Evolutionary conservation across 2,329 filamentous ascomycete species (phyloP).

Genomic region (Aspergillus intermedius): DNA sequence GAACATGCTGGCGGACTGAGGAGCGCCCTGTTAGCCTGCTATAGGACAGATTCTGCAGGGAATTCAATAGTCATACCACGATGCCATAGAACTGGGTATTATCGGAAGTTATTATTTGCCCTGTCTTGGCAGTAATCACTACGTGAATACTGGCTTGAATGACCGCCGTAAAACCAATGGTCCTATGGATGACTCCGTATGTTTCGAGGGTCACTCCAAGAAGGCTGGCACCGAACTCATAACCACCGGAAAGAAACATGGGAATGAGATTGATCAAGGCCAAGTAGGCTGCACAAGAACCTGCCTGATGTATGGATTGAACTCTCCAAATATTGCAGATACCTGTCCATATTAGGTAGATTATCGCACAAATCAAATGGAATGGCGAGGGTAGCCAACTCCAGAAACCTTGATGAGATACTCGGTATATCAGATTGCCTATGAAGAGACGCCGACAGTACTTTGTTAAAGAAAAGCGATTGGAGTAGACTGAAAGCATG

Average conservation of each 20-base stretch:
- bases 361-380: no score
- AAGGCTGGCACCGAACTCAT: slow-evolving; percentile 10
- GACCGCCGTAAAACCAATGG: slow-evolving; percentile 6
- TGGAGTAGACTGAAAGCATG: no score
- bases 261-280: slow-evolving; percentile 11
- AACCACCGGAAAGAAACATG: slow-evolving; percentile 9
- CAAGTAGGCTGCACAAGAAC: slow-evolving; percentile 8
- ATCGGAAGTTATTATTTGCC: slow-evolving; percentile 3
- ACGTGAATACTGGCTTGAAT: slow-evolving; percentile 10
- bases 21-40: no score
- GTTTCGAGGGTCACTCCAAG: slow-evolving; percentile 9
- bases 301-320: slow-evolving; percentile 4
- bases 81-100: slow-evolving; percentile 9
- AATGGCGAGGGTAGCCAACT: no score
- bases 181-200: slow-evolving; percentile 10
- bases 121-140: not conserved
- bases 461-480: no score
- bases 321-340: slow-evolving; percentile 9
- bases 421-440: no score
- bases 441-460: no score
- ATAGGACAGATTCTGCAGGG: not conserved
- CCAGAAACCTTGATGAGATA: no score
- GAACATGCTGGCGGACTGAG: slow-evolving; percentile 6
- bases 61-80: slow-evolving; percentile 1
- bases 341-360: not conserved